phyloP scores from a whole-genome alignment of 2,329 filamentous ascomycete genomes.

The Penicillium capsulatum region DNA sequence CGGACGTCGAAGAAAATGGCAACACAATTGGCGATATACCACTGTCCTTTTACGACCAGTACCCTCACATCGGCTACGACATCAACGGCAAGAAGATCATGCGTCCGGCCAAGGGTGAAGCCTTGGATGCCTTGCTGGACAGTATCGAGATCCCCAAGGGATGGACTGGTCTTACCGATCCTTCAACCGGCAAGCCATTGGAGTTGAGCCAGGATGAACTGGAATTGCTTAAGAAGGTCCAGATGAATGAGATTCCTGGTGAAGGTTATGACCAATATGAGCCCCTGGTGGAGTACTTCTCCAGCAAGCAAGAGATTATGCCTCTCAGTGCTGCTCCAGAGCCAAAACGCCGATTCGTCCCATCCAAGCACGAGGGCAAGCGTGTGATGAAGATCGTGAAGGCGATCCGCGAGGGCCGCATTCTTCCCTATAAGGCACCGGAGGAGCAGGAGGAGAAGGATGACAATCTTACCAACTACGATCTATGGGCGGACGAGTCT shows the following conservation, averaged over 20 bases:
- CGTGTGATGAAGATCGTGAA: slow-evolving; percentile 95
- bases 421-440: slow-evolving; percentile 80
- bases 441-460: slow-evolving; percentile 70
- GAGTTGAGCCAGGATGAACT: slow-evolving; percentile 83
- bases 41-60: slow-evolving; percentile 91
- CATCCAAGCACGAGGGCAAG: slow-evolving; percentile 95
- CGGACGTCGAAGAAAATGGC: slow-evolving; percentile 68
- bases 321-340: slow-evolving; percentile 91
- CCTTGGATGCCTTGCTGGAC: slow-evolving; percentile 86
- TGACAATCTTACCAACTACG: slow-evolving; percentile 69
- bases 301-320: slow-evolving; percentile 85
- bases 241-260: slow-evolving; percentile 80
- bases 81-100: slow-evolving; percentile 99
- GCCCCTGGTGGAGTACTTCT: slow-evolving; percentile 92
- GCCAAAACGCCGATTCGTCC: slow-evolving; percentile 90
- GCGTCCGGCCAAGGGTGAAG: slow-evolving; percentile 89
- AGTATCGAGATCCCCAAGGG: slow-evolving; percentile 96
- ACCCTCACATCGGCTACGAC: slow-evolving; percentile 96
- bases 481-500: slow-evolving; percentile 92
- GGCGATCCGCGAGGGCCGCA: slow-evolving; percentile 89
- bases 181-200: slow-evolving; percentile 86
- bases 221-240: slow-evolving; percentile 80
- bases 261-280: slow-evolving; percentile 93
- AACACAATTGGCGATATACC: slow-evolving; percentile 98
- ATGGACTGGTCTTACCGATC: slow-evolving; percentile 94